A percentile compares a stretch with the other conserved stretches of the same genome.
phyloP scores from a whole-genome alignment of 345 rosid genomes.

The Jatropha curcas region DNA sequence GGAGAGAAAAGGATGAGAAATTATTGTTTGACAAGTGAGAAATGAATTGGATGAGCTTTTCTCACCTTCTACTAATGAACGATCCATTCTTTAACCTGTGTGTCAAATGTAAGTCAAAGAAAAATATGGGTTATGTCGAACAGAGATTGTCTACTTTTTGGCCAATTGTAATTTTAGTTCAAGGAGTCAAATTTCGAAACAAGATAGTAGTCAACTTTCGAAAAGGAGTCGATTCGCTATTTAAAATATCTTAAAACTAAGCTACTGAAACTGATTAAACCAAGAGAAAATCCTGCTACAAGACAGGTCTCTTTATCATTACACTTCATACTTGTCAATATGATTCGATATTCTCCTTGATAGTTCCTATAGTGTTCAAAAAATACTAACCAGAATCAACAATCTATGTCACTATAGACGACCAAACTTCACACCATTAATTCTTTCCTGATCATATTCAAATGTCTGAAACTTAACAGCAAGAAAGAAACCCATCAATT shows the following conservation, averaged over 20 bases:
- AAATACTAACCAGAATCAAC: too few species aligned
- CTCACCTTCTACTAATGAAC: background rate
- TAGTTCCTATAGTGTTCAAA: background rate
- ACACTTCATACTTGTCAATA: background rate
- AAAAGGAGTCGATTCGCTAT: background rate
- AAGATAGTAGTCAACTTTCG: background rate
- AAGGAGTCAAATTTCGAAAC: background rate
- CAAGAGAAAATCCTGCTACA: background rate
- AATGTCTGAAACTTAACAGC: constrained; percentile 49
- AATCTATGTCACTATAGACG: background rate
- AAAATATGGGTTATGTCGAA: background rate
- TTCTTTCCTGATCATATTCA: constrained; percentile 56
- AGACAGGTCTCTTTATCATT: background rate
- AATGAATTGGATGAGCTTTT: background rate
- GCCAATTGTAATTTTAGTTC: background rate
- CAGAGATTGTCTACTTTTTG: background rate
- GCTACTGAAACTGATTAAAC: background rate
- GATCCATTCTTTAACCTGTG: background rate
- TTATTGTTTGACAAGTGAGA: background rate
- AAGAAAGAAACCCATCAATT: background rate
- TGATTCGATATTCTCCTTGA: background rate
- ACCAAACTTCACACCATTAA: constrained; percentile 17
- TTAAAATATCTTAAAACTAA: too few species aligned
- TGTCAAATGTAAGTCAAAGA: background rate
- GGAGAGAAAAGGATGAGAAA: background rate